Evolutionary conservation across 371 early-diverging fungal genomes (phyloP).

Genomic region (Vavraia culicis): DNA sequence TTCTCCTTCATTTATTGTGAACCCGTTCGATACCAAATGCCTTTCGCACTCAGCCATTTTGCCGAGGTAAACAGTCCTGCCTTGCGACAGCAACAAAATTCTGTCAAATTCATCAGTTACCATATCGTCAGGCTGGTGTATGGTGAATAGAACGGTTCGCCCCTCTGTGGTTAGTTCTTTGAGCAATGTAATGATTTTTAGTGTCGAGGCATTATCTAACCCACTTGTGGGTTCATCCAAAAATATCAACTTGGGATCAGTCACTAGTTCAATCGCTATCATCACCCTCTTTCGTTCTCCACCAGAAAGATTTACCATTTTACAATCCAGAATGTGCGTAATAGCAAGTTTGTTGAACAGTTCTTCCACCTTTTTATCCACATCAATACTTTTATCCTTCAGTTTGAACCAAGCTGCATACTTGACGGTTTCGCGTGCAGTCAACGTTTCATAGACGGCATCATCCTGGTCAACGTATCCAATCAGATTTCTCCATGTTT

Average conservation of each 20-base stretch:
- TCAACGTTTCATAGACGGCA: constrained; percentile 40
- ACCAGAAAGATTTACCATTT: constrained; percentile 46
- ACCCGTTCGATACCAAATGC: constrained; percentile 50
- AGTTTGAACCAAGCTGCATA: too few species aligned
- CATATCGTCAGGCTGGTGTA: constrained; percentile 33
- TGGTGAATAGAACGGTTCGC: constrained; percentile 40
- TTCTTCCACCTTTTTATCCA: constrained; percentile 7
- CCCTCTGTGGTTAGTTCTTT: constrained; percentile 53
- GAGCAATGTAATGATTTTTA: constrained; percentile 61
- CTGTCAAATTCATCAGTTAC: constrained; percentile 29
- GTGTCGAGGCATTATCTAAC: constrained; percentile 68
- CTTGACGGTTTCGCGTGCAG: constrained; percentile 35
- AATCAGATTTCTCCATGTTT: constrained; percentile 29
- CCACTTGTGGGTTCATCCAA: constrained; percentile 72
- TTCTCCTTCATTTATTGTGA: too few species aligned
- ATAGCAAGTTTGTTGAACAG: constrained; percentile 15
- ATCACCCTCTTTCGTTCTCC: constrained; percentile 61
- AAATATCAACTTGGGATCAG: constrained; percentile 60
- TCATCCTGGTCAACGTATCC: constrained; percentile 49
- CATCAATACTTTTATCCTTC: constrained; percentile 8
- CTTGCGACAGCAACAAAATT: constrained; percentile 16
- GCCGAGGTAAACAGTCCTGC: constrained; percentile 45
- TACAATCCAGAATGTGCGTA: constrained; percentile 9
- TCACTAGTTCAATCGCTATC: constrained; percentile 61
- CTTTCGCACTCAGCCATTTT: constrained; percentile 37